A percentile compares a stretch with the other conserved stretches of the same genome.
Evolutionary conservation across 306 rosid genomes (phyloP).

Genomic region (Leucaena leucocephala): DNA sequence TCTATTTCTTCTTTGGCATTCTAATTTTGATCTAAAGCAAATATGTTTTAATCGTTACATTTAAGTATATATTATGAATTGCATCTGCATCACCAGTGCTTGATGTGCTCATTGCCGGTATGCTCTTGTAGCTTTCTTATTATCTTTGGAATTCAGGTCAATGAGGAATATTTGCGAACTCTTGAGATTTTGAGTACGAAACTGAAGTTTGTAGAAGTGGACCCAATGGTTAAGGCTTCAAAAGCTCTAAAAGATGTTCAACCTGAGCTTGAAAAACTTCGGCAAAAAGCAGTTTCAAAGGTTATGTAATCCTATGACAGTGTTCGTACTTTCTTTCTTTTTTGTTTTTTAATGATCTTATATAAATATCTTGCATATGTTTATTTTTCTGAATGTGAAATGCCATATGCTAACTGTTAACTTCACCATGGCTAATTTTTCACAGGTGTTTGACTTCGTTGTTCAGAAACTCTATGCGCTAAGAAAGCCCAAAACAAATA

Average conservation of each 20-base stretch:
- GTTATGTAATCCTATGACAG: slow-evolving; percentile 43
- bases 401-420: slow-evolving; percentile 7
- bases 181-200: slow-evolving; percentile 92
- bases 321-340: not conserved
- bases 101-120: slow-evolving; percentile 21
- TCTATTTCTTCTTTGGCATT: slow-evolving; percentile 26
- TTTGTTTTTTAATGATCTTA: not conserved
- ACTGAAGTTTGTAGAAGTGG: slow-evolving; percentile 85
- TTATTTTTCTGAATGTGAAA: not conserved
- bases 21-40: slow-evolving; percentile 3
- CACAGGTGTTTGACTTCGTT: slow-evolving; percentile 90
- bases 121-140: slow-evolving; percentile 29
- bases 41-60: slow-evolving; percentile 17
- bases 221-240: slow-evolving; percentile 83
- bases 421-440: slow-evolving; percentile 36
- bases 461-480: slow-evolving; percentile 95
- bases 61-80: slow-evolving; percentile 21
- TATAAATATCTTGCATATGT: slow-evolving; percentile 15
- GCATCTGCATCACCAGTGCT: slow-evolving; percentile 29
- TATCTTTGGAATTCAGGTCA: slow-evolving; percentile 65
- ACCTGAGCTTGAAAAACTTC: slow-evolving; percentile 93
- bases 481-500: slow-evolving; percentile 97
- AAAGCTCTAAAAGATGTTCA: slow-evolving; percentile 96
- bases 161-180: slow-evolving; percentile 92
- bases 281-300: slow-evolving; percentile 97